phyloP scores from a whole-genome alignment of 139 green algal genomes.

The Chlamydomonas sp. region DNA sequence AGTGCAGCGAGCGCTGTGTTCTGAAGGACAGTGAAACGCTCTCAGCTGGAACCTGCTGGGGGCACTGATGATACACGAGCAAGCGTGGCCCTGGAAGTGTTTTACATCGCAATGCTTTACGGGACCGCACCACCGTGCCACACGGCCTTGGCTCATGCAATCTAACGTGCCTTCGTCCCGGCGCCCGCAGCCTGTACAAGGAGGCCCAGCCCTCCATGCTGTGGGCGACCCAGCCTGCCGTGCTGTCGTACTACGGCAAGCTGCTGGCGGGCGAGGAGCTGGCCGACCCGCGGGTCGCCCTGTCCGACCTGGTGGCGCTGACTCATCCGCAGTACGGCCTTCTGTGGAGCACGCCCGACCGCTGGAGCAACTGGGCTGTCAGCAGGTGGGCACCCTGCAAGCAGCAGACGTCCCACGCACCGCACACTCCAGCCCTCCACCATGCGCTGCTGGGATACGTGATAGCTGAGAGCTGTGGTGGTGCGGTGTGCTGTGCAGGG shows the following conservation, averaged over 20 bases:
- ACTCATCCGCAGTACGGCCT: conserved; percentile 31
- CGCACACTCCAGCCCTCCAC: no score
- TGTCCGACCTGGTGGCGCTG: background rate
- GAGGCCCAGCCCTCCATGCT: background rate
- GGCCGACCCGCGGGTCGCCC: background rate
- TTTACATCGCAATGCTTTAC: no score
- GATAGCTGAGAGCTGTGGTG: no score
- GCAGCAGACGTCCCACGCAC: no score
- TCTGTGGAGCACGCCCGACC: conserved; percentile 2
- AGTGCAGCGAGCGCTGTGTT: no score
- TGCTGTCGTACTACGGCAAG: conserved; percentile 16
- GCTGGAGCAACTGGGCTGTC: background rate
- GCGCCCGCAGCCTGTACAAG: background rate
- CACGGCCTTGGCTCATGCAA: conserved; percentile 1
- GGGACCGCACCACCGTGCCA: background rate
- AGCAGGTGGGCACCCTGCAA: no score
- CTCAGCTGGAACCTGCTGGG: no score
- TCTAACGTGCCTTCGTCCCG: background rate
- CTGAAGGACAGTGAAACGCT: no score
- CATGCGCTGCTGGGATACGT: no score
- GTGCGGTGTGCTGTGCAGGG: background rate
- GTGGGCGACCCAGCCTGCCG: background rate
- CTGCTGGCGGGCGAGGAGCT: background rate
- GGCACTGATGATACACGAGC: no score
- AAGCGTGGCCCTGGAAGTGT: no score